Conservation (phyloP, 768 basidiomycete genomes). For the Lactifluus hygrophoroides region DNA sequence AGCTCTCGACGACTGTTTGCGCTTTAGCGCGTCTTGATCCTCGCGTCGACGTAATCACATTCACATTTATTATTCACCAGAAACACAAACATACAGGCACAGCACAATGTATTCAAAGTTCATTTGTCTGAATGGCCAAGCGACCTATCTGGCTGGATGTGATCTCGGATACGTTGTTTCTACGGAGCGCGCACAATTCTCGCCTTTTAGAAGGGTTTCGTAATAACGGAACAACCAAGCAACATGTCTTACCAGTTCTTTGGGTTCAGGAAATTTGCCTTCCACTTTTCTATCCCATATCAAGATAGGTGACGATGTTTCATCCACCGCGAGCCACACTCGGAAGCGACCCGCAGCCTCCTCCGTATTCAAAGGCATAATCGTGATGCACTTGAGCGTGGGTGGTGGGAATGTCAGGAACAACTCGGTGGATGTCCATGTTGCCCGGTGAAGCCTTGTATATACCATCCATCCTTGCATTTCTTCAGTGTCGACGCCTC, state of each 20-base stretch:
- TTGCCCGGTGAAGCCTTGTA: conserved; percentile 80
- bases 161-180: conserved; percentile 87
- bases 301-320: conserved; percentile 34
- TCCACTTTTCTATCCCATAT: conserved; percentile 90
- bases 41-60: conserved; percentile 2
- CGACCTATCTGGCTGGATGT: conserved; percentile 69
- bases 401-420: conserved; percentile 87
- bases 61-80: background rate
- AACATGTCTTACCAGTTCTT: conserved; percentile 54
- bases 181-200: conserved; percentile 14
- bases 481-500: background rate
- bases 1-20: background rate
- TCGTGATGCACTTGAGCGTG: conserved; percentile 50
- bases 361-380: conserved; percentile 67
- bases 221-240: background rate
- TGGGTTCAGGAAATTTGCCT: conserved; percentile 89
- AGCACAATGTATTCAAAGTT: background rate
- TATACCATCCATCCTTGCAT: background rate
- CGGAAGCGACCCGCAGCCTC: conserved; percentile 89
- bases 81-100: background rate
- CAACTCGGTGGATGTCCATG: conserved; percentile 90
- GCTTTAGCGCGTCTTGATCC: background rate
- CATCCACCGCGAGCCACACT: conserved; percentile 62
- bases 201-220: conserved; percentile 2
- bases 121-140: conserved; percentile 81